Evolutionary conservation across 176 grass and related monocot genomes (phyloP).

Genomic region (Triticum monococcum): DNA sequence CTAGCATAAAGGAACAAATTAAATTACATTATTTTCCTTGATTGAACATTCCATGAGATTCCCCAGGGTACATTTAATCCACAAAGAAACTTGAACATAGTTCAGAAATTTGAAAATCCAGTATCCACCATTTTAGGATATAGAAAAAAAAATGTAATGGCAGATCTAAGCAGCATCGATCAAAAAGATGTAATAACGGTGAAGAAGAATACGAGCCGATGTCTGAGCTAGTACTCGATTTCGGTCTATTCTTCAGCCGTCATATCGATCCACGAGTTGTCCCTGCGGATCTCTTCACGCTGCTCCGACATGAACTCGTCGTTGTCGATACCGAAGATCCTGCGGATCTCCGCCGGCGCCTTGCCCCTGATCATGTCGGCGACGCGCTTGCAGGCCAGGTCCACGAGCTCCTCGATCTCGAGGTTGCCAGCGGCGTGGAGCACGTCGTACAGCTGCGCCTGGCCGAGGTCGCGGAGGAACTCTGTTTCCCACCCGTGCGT

Average conservation of each 20-base stretch:
- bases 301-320: conserved; percentile 3
- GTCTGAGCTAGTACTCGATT: not conserved
- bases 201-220: not conserved
- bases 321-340: not conserved
- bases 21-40: not conserved
- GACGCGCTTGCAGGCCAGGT: conserved; percentile 32
- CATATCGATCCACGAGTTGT: conserved; percentile 10
- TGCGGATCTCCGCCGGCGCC: not conserved
- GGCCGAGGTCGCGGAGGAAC: conserved; percentile 9
- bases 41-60: not conserved
- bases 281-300: not conserved
- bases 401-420: conserved; percentile 24
- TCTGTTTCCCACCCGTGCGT: conserved; percentile 32
- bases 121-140: not conserved
- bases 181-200: too few species aligned
- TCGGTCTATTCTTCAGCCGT: not conserved
- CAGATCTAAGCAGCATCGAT: not conserved
- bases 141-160: not conserved
- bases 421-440: conserved; percentile 11
- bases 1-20: not conserved
- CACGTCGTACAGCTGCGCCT: conserved; percentile 43
- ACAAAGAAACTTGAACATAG: not conserved
- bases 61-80: not conserved
- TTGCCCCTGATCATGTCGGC: conserved; percentile 6
- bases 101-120: not conserved